Conservation (phyloP, 495 filamentous ascomycete species). For the Aspergillus bertholletiae region DNA sequence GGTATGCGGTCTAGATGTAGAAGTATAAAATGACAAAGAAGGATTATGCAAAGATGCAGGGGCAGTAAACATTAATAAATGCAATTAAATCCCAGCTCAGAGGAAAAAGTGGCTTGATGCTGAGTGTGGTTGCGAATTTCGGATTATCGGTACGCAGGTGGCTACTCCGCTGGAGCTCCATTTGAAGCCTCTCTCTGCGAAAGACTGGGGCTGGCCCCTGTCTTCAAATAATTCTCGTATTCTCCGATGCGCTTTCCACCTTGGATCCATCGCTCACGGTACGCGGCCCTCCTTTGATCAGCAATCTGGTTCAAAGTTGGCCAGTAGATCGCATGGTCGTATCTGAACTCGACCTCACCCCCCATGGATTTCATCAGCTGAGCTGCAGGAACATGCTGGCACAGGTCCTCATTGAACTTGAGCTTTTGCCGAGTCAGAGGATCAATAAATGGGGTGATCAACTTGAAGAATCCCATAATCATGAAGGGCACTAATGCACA, state of each 20-base stretch:
- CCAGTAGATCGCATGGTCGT: slow-evolving; percentile 88
- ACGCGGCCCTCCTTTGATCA: slow-evolving; percentile 53
- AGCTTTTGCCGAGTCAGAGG: slow-evolving; percentile 87
- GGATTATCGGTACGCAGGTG: background rate
- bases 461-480: slow-evolving; percentile 86
- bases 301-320: slow-evolving; percentile 71
- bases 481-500: slow-evolving; percentile 69
- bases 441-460: slow-evolving; percentile 95
- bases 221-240: slow-evolving; percentile 75
- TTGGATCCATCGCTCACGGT: slow-evolving; percentile 67
- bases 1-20: too few species aligned
- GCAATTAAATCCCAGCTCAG: too few species aligned
- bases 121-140: background rate
- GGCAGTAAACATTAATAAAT: too few species aligned
- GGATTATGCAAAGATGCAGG: too few species aligned
- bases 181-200: slow-evolving; percentile 17
- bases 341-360: slow-evolving; percentile 69
- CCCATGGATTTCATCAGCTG: slow-evolving; percentile 68
- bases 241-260: slow-evolving; percentile 79
- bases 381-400: slow-evolving; percentile 66
- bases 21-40: too few species aligned
- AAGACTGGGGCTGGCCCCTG: slow-evolving; percentile 46
- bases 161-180: background rate
- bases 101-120: background rate
- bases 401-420: slow-evolving; percentile 88